These are phyloP conservation scores for Solanum boliviense DNA, from an alignment of 257 asterid genomes.

Conservation along the genomic window DNA sequence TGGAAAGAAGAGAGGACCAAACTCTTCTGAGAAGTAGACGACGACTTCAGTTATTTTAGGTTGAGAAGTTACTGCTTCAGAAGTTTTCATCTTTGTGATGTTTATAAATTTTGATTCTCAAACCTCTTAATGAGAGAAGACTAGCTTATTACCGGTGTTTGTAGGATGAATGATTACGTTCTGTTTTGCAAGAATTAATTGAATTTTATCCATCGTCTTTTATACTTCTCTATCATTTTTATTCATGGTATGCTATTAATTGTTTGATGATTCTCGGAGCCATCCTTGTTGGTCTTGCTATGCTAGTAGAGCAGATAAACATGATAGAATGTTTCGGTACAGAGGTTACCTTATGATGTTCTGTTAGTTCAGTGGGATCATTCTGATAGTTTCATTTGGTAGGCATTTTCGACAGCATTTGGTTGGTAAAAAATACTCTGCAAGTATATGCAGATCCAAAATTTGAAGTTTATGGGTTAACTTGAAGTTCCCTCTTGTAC, in stretches of 20 bases:
- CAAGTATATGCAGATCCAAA: too few species aligned
- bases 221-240: neutral
- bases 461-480: too few species aligned
- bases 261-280: neutral
- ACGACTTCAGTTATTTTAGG: slow-evolving; percentile 1
- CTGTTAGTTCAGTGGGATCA: too few species aligned
- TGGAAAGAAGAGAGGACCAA: slow-evolving; percentile 84
- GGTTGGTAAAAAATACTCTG: too few species aligned
- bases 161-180: neutral
- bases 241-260: neutral
- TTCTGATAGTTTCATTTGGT: too few species aligned
- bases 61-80: neutral
- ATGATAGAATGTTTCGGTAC: neutral
- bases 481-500: too few species aligned
- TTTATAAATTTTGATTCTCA: slow-evolving; percentile 1
- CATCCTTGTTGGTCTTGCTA: neutral
- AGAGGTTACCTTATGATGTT: too few species aligned
- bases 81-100: neutral
- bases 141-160: neutral
- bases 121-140: neutral
- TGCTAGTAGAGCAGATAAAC: neutral
- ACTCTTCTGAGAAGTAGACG: slow-evolving; percentile 66
- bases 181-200: neutral
- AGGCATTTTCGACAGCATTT: too few species aligned
- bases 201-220: neutral